phyloP scores from a whole-genome alignment of 352 stramenopile genomes.

The Phytophthora tentaculata region DNA sequence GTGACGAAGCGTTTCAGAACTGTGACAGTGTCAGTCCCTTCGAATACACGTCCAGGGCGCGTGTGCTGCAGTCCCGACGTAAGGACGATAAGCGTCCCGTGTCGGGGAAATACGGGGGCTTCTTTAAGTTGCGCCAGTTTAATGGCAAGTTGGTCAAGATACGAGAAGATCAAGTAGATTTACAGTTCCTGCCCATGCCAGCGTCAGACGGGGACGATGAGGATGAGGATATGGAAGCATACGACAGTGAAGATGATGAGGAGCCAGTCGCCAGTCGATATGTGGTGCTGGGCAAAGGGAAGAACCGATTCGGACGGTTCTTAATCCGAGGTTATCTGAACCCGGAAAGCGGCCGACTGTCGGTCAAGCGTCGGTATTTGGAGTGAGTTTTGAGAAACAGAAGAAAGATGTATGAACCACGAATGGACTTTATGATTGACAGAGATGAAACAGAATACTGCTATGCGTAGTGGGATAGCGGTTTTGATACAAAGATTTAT shows the following conservation, averaged over 20 bases:
- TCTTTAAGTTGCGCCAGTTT: conserved; percentile 79
- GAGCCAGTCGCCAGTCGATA: conserved; percentile 44
- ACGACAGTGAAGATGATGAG: conserved; percentile 36
- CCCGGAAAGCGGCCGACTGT: conserved; percentile 47
- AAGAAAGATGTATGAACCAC: conserved; percentile 12
- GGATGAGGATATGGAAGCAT: conserved; percentile 29
- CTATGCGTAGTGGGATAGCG: too few relatives aligned
- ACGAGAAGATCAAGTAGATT: conserved; percentile 66
- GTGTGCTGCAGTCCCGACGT: conserved; percentile 40
- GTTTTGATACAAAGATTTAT: too few relatives aligned
- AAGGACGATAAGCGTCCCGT: conserved; percentile 59
- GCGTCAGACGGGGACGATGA: conserved; percentile 32
- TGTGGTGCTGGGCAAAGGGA: conserved; percentile 68
- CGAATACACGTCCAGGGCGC: conserved; percentile 60
- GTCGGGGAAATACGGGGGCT: conserved; percentile 71
- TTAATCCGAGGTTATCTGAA: conserved; percentile 73
- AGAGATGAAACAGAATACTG: too few relatives aligned
- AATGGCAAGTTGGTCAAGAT: conserved; percentile 64
- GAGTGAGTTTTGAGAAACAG: conserved; percentile 31
- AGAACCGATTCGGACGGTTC: conserved; percentile 73
- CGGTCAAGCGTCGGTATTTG: conserved; percentile 66
- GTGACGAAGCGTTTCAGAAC: conserved; percentile 56
- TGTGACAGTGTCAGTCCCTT: conserved; percentile 58
- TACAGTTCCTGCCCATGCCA: conserved; percentile 65
- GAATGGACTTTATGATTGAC: conserved; percentile 7